Conservation (phyloP, 2,329 filamentous ascomycete species). For the Rhynchosporium agropyri region DNA sequence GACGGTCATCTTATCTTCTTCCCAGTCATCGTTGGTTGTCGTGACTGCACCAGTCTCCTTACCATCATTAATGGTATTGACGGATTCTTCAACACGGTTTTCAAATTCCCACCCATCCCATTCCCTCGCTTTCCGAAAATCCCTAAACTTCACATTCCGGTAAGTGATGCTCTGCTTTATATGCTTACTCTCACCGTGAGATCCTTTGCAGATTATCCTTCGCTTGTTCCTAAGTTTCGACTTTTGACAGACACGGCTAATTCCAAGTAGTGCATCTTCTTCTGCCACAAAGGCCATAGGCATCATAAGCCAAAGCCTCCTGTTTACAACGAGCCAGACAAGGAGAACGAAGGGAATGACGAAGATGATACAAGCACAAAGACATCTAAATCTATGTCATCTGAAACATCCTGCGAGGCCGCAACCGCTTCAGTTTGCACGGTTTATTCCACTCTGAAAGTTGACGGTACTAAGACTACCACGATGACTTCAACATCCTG, state of each 20-base stretch:
- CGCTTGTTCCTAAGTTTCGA: background rate
- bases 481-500: constrained; percentile 1
- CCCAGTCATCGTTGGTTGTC: constrained; percentile 9
- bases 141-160: constrained; percentile 1
- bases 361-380: background rate
- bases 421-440: background rate
- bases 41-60: background rate
- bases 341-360: background rate
- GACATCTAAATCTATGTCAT: background rate
- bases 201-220: background rate
- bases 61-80: background rate
- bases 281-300: constrained; percentile 5
- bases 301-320: constrained; percentile 10
- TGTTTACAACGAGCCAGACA: constrained; percentile 5
- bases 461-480: background rate
- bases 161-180: background rate
- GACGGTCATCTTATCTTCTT: constrained; percentile 9
- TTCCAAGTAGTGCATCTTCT: constrained; percentile 1
- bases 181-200: background rate
- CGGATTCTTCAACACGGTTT: constrained; percentile 6
- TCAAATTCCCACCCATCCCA: constrained; percentile 2
- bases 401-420: background rate
- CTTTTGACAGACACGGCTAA: background rate
- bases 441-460: background rate
- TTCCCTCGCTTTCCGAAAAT: constrained; percentile 3